phyloP scores from a whole-genome alignment of 2,329 filamentous ascomycete genomes.

The Arachnopeziza araneosa region DNA sequence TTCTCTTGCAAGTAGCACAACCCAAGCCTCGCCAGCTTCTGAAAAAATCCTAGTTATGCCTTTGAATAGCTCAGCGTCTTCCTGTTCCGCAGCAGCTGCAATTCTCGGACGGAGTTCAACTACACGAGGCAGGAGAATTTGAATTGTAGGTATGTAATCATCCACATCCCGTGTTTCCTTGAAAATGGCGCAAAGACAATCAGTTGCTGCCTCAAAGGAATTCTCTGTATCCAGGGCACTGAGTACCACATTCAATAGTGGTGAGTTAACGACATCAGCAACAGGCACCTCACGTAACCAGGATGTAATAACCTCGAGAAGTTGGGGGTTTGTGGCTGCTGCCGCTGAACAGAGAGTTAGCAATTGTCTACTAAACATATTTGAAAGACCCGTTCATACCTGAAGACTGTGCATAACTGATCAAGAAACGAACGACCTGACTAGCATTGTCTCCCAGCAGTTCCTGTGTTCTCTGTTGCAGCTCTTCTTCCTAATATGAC shows the following conservation, averaged over 20 bases:
- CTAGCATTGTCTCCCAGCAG: constrained; percentile 85
- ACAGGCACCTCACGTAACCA: constrained; percentile 94
- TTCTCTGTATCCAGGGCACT: constrained; percentile 68
- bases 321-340: constrained; percentile 78
- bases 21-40: constrained; percentile 92
- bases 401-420: constrained; percentile 88
- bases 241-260: constrained; percentile 76
- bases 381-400: constrained; percentile 47
- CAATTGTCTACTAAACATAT: not conserved
- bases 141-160: constrained; percentile 76
- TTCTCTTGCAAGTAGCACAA: constrained; percentile 81
- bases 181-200: constrained; percentile 89
- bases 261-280: constrained; percentile 74
- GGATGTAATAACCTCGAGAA: constrained; percentile 93
- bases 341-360: constrained; percentile 44
- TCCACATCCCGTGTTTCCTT: constrained; percentile 91
- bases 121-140: constrained; percentile 75
- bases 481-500: constrained; percentile 82
- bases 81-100: constrained; percentile 65
- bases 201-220: constrained; percentile 82
- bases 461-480: constrained; percentile 78
- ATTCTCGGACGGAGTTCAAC: constrained; percentile 74
- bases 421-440: constrained; percentile 80
- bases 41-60: constrained; percentile 86
- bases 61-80: constrained; percentile 82